These are phyloP conservation scores for Globisporangium cederbergense DNA, from an alignment of 352 stramenopile species.

Conservation along the genomic window DNA sequence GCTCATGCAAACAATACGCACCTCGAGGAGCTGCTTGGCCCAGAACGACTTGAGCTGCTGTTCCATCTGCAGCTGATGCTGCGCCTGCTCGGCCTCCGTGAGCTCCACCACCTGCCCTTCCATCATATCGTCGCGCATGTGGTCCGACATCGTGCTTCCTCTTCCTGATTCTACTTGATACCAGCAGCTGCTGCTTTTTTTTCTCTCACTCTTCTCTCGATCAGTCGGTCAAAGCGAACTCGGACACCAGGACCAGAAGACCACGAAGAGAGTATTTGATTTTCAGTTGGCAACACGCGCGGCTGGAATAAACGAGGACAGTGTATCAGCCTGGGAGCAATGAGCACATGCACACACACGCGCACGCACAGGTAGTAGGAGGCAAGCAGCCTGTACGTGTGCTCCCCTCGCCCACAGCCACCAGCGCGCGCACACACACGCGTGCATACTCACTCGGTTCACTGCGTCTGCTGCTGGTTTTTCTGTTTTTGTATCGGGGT, in stretches of 20 bases:
- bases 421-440: background rate
- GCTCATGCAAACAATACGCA: conserved; percentile 14
- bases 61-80: conserved; percentile 86
- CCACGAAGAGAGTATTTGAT: background rate
- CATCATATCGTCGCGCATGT: conserved; percentile 32
- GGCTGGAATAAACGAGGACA: background rate
- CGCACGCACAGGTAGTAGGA: background rate
- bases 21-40: conserved; percentile 87
- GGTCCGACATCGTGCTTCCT: conserved; percentile 11
- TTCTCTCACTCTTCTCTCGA: background rate
- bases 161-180: background rate
- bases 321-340: background rate
- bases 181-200: background rate
- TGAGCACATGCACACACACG: background rate
- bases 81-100: conserved; percentile 79
- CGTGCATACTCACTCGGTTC: background rate
- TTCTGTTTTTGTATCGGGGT: background rate
- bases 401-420: background rate
- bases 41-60: conserved; percentile 92
- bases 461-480: background rate
- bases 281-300: background rate
- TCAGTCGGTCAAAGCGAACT: background rate
- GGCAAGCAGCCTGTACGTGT: background rate
- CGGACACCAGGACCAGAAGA: background rate
- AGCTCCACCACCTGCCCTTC: conserved; percentile 86